These are phyloP conservation scores for Closterium sp. DNA, from an alignment of 139 green algal genomes.

Conservation along the genomic window DNA sequence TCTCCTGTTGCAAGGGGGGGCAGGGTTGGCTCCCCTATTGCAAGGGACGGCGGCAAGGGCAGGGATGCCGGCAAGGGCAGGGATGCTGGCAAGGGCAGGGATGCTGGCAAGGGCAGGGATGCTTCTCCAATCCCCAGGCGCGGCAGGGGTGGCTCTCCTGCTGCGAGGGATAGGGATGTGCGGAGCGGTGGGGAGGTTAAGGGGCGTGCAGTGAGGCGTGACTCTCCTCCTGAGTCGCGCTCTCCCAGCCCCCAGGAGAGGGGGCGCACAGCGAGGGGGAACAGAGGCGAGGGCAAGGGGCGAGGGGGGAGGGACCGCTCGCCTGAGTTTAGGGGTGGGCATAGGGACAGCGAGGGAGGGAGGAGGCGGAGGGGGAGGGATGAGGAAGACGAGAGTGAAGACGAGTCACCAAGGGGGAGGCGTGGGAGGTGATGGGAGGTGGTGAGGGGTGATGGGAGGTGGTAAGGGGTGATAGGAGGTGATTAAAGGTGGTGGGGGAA, in stretches of 20 bases:
- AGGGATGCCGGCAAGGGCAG: not conserved
- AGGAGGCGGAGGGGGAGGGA: not conserved
- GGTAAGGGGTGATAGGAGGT: too few species aligned
- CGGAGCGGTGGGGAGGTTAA: not conserved
- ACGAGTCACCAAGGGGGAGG: not conserved
- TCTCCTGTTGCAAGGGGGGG: not conserved
- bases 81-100: not conserved
- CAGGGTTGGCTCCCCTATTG: not conserved
- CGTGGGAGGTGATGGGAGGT: not conserved
- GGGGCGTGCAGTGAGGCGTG: not conserved
- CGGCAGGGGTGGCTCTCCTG: too few species aligned
- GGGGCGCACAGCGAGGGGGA: too few species aligned
- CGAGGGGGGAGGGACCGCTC: not conserved
- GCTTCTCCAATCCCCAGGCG: too few species aligned
- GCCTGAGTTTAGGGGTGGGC: not conserved
- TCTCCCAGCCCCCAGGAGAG: too few species aligned
- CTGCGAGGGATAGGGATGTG: not conserved
- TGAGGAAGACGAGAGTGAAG: not conserved
- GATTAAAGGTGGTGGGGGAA: too few species aligned
- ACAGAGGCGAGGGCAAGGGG: not conserved
- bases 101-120: not conserved
- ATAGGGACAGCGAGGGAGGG: not conserved
- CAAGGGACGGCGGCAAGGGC: not conserved
- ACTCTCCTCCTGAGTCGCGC: too few species aligned
- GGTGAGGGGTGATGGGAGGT: too few species aligned